A percentile compares a stretch with the other conserved stretches of the same genome.
Evolutionary conservation across 225 moss, liverwort and hornwort genomes (phyloP).

Genomic region (Polytrichum commune): DNA sequence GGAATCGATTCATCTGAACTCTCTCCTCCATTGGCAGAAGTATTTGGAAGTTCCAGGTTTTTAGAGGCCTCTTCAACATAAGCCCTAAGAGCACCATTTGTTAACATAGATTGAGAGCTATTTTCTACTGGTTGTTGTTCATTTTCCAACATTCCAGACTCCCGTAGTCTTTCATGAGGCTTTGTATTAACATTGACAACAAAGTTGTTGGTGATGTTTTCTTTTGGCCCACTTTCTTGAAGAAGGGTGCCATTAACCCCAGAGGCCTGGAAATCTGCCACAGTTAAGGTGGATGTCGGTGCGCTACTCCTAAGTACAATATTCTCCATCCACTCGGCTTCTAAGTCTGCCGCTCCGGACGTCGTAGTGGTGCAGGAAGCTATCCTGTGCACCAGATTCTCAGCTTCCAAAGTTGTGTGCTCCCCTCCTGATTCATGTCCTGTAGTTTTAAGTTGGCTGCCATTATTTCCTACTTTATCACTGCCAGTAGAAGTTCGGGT

Average conservation of each 20-base stretch:
- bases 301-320: constrained; percentile 3
- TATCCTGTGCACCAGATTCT: background rate
- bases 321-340: constrained; percentile 8
- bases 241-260: background rate
- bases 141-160: background rate
- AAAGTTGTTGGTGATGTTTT: background rate
- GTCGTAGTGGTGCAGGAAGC: background rate
- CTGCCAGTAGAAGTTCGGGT: background rate
- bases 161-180: background rate
- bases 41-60: background rate
- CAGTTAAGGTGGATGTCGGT: background rate
- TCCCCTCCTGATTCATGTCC: background rate
- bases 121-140: background rate
- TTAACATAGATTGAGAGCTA: background rate
- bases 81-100: constrained; percentile 3
- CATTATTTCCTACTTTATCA: background rate
- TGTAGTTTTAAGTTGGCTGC: background rate
- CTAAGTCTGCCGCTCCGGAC: background rate
- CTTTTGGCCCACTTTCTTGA: background rate
- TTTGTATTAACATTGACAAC: constrained; percentile 1
- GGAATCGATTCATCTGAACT: too few species aligned
- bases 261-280: background rate
- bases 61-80: background rate
- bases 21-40: background rate
- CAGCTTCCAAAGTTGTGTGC: background rate